Conservation (phyloP, 2,329 filamentous ascomycete genomes). For the Phyllosticta capitalensis region DNA sequence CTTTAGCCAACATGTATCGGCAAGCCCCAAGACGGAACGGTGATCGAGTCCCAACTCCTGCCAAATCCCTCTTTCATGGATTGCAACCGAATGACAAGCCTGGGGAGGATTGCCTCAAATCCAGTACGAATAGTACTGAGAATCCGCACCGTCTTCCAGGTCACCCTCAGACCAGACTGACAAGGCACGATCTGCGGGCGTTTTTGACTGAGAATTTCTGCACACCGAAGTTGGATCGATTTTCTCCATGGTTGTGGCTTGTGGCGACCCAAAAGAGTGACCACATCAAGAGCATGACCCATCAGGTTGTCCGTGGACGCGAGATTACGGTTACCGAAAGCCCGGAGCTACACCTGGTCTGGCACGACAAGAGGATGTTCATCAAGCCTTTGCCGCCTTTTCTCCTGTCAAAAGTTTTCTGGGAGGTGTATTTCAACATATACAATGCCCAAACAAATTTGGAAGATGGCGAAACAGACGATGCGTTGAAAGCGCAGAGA, state of each 20-base stretch:
- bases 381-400: constrained; percentile 17
- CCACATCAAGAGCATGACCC: constrained; percentile 13
- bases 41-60: too few species aligned
- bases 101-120: too few species aligned
- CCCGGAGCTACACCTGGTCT: constrained; percentile 16
- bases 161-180: background rate
- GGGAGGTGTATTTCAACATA: constrained; percentile 15
- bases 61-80: too few species aligned
- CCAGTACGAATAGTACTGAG: too few species aligned
- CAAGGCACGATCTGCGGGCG: constrained; percentile 43
- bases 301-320: constrained; percentile 15
- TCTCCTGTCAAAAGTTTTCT: constrained; percentile 16
- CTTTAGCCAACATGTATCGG: too few species aligned
- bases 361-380: constrained; percentile 15
- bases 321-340: constrained; percentile 16
- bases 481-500: constrained; percentile 4
- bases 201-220: background rate
- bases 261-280: background rate
- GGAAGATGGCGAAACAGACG: constrained; percentile 11
- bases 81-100: too few species aligned
- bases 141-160: constrained; percentile 17
- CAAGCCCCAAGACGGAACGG: too few species aligned
- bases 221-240: background rate
- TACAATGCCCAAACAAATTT: too few species aligned
- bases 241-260: constrained; percentile 3